A percentile compares a stretch with the other conserved stretches of the same genome.
Evolutionary conservation across 164 flowering plant species (phyloP).

Genomic region (Brasenia schreberi): DNA sequence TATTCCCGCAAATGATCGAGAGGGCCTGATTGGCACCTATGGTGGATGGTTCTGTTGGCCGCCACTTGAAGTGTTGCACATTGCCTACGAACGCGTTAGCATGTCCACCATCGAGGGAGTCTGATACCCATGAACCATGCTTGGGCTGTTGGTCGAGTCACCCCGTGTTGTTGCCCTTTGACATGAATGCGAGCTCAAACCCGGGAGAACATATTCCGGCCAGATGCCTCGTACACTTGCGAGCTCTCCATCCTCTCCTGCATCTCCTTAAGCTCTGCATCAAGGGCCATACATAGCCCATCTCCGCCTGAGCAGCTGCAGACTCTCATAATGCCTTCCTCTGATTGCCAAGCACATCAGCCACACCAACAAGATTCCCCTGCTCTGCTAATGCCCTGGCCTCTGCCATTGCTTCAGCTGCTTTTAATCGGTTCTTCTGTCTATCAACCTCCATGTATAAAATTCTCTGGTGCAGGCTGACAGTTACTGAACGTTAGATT

Average conservation of each 20-base stretch:
- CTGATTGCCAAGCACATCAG: constrained; percentile 26
- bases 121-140: constrained; percentile 38
- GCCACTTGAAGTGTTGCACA: not conserved
- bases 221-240: constrained; percentile 45
- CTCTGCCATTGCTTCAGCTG: constrained; percentile 58
- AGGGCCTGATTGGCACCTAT: constrained; percentile 23
- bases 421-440: constrained; percentile 39
- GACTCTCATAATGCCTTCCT: constrained; percentile 23
- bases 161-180: constrained; percentile 78
- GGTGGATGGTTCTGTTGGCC: constrained; percentile 7
- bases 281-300: constrained; percentile 32
- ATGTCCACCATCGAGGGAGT: constrained; percentile 59
- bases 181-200: constrained; percentile 62
- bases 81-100: constrained; percentile 51
- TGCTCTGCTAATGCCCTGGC: constrained; percentile 52
- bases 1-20: constrained; percentile 29
- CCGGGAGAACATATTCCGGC: constrained; percentile 59
- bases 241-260: constrained; percentile 59
- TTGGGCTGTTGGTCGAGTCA: constrained; percentile 38
- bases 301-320: constrained; percentile 30
- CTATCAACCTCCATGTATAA: constrained; percentile 55
- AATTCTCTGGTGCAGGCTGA: constrained; percentile 11
- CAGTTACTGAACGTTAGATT: constrained; percentile 33
- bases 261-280: constrained; percentile 70
- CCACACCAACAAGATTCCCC: constrained; percentile 41